Percentiles rank a stretch among this genome's conserved stretches.
phyloP scores from a whole-genome alignment of 176 grass and related monocot species.

The Metroxylon sagu region DNA sequence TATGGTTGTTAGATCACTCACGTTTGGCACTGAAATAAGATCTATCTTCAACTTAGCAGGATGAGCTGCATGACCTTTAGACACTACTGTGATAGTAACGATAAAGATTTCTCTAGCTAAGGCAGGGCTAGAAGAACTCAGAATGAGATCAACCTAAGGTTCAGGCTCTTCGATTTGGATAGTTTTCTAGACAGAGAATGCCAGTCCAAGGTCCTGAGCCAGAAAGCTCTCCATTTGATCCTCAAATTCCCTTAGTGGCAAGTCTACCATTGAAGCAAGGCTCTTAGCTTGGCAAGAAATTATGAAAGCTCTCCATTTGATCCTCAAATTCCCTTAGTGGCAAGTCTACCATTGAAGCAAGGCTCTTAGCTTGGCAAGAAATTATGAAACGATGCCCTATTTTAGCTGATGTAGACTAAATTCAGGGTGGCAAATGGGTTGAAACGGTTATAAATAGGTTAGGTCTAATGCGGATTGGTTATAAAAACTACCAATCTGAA shows the following conservation, averaged over 20 bases:
- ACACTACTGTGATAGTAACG: constrained; percentile 50
- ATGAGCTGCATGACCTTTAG: constrained; percentile 65
- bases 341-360: constrained; percentile 83
- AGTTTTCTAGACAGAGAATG: constrained; percentile 62
- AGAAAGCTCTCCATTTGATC: constrained; percentile 50
- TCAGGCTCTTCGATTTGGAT: constrained; percentile 90
- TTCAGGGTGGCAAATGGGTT: too few relatives aligned
- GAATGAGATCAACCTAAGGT: constrained; percentile 61
- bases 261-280: constrained; percentile 82
- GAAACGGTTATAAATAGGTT: too few relatives aligned
- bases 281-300: constrained; percentile 79
- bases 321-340: constrained; percentile 84
- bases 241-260: constrained; percentile 83
- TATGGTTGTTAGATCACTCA: too few relatives aligned
- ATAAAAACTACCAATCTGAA: too few relatives aligned
- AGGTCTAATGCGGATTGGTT: too few relatives aligned
- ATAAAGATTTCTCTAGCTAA: constrained; percentile 81
- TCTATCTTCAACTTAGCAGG: constrained; percentile 95
- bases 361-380: constrained; percentile 74
- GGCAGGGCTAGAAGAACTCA: constrained; percentile 54
- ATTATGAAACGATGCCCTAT: constrained; percentile 65
- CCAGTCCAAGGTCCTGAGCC: constrained; percentile 55
- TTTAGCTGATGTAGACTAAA: constrained; percentile 64
- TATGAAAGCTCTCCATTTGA: constrained; percentile 48
- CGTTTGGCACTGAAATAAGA: too few relatives aligned